These are phyloP conservation scores for Paecilomyces niveus DNA, from an alignment of 2,329 filamentous ascomycete genomes.

Conservation along the genomic window DNA sequence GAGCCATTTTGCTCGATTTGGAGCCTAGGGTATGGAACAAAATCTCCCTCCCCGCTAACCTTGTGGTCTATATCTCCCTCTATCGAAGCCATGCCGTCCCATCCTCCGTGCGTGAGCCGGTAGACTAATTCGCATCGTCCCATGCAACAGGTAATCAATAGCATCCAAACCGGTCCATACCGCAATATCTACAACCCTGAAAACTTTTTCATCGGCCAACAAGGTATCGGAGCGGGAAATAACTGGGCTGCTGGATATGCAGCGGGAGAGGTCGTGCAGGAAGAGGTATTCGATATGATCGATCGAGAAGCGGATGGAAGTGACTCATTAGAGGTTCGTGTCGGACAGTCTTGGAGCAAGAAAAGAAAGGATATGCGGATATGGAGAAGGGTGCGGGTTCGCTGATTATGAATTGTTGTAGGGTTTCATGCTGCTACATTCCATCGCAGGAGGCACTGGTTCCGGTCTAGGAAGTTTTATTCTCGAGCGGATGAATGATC, in stretches of 20 bases:
- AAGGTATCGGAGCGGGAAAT: constrained; percentile 89
- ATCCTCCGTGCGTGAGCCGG: not conserved
- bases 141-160: constrained; percentile 64
- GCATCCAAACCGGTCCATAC: constrained; percentile 89
- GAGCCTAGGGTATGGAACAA: constrained; percentile 66
- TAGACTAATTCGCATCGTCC: not conserved
- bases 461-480: constrained; percentile 94
- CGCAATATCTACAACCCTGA: constrained; percentile 99
- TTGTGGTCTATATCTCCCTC: constrained; percentile 4
- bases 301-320: constrained; percentile 97
- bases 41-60: not conserved
- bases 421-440: constrained; percentile 98
- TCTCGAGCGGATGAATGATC: constrained; percentile 89
- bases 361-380: not conserved
- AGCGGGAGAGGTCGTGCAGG: constrained; percentile 81
- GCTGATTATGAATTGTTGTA: constrained; percentile 22
- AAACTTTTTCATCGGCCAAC: constrained; percentile 95
- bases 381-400: not conserved
- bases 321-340: constrained; percentile 75
- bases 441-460: constrained; percentile 93
- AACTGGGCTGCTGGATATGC: constrained; percentile 98
- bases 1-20: constrained; percentile 89
- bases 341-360: not conserved
- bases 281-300: constrained; percentile 99
- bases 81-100: constrained; percentile 2